A percentile compares a stretch with the other conserved stretches of the same genome.
Evolutionary conservation across 1,284 basidiomycete species (phyloP).

Genomic region (Acaromyces ingoldii): DNA sequence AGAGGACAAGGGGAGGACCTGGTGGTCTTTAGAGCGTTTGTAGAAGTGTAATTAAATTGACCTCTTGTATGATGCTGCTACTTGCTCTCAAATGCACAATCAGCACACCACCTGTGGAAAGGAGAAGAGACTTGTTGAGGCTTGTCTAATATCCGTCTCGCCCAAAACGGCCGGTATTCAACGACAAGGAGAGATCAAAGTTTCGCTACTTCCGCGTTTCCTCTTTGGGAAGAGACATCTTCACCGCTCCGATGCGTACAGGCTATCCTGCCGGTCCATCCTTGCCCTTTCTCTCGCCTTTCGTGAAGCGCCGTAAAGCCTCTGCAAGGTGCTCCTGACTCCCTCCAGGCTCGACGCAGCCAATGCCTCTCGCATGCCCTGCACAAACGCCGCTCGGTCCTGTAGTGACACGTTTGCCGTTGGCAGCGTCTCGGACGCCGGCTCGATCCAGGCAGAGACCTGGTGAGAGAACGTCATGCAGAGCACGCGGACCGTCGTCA

Average conservation of each 20-base stretch:
- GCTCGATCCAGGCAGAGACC: constrained; percentile 67
- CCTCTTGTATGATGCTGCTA: too few relatives aligned
- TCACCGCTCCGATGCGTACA: too few relatives aligned
- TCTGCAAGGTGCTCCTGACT: constrained; percentile 29
- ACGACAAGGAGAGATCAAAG: too few relatives aligned
- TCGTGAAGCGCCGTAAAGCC: constrained; percentile 33
- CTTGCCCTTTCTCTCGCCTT: constrained; percentile 32
- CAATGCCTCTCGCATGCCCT: not conserved
- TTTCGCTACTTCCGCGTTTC: too few relatives aligned
- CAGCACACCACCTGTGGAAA: too few relatives aligned
- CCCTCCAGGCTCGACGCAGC: constrained; percentile 15
- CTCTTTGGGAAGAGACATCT: too few relatives aligned
- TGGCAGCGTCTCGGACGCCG: constrained; percentile 68
- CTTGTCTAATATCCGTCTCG: too few relatives aligned
- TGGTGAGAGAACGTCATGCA: constrained; percentile 65
- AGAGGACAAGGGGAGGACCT: not conserved
- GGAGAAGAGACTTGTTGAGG: too few relatives aligned
- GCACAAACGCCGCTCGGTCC: not conserved
- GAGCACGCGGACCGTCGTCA: constrained; percentile 71
- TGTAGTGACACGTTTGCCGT: constrained; percentile 8
- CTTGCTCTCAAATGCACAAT: too few relatives aligned
- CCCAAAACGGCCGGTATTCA: too few relatives aligned
- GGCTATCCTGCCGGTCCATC: not conserved
- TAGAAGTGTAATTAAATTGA: not conserved
- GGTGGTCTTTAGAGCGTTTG: constrained; percentile 2